Conservation (phyloP, 176 grass and related monocot genomes). For the Oropetium thomaeum region DNA sequence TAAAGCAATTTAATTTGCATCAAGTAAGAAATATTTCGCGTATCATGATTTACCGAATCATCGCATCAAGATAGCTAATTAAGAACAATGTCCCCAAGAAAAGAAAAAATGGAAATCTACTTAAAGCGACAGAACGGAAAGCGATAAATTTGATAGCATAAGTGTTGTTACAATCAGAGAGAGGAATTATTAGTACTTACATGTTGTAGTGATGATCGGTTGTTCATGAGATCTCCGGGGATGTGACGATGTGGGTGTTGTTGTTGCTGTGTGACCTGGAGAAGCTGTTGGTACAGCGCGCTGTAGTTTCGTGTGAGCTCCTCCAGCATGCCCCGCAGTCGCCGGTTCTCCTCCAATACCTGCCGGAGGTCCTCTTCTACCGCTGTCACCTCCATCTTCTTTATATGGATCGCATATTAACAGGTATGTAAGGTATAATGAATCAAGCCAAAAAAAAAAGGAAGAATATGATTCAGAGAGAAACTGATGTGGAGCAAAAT, state of each 20-base stretch:
- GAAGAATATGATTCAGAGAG: not conserved
- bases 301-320: constrained; percentile 46
- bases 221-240: constrained; percentile 28
- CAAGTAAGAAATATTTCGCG: not conserved
- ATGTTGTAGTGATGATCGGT: constrained; percentile 4
- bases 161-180: not conserved
- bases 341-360: constrained; percentile 46
- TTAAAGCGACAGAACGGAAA: not conserved
- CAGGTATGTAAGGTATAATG: not conserved
- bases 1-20: not conserved
- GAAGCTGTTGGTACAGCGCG: constrained; percentile 41
- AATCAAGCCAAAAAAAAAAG: not conserved
- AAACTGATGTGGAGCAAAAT: not conserved
- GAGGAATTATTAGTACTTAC: constrained; percentile 4
- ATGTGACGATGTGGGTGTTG: constrained; percentile 28
- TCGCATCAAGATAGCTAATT: not conserved
- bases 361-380: constrained; percentile 35
- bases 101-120: not conserved
- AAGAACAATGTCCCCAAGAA: not conserved
- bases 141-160: not conserved
- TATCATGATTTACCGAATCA: not conserved
- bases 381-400: constrained; percentile 27
- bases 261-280: constrained; percentile 38
- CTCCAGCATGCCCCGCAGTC: constrained; percentile 38
- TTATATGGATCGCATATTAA: not conserved